phyloP scores from a whole-genome alignment of 768 basidiomycete genomes.

The Tricholoma terreum region DNA sequence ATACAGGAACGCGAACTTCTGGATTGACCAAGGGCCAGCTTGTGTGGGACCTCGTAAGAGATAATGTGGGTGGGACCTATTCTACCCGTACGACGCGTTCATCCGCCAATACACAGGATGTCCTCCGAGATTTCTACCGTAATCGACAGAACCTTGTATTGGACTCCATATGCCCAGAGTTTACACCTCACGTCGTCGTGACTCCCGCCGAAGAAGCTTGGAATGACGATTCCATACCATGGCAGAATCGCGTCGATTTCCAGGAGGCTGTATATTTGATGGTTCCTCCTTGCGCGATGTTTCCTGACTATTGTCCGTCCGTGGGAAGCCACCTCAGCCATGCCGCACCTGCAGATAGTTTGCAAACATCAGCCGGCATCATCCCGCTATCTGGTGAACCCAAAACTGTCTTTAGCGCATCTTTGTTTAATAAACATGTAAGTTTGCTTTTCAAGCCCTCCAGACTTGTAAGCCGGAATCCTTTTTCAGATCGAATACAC shows the following conservation, averaged over 20 bases:
- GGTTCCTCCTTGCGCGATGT: conserved; percentile 28
- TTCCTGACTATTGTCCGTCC: conserved; percentile 5
- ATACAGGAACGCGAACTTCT: background rate
- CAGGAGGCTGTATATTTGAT: conserved; percentile 34
- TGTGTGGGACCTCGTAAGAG: conserved; percentile 12
- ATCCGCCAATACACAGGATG: conserved; percentile 18
- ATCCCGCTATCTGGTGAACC: background rate
- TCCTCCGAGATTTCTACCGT: conserved; percentile 22
- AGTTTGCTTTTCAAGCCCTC: conserved; percentile 2
- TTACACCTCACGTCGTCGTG: conserved; percentile 51
- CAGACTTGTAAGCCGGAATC: background rate
- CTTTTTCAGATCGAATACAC: conserved; percentile 19
- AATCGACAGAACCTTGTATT: conserved; percentile 38
- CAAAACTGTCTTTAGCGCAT: conserved; percentile 28
- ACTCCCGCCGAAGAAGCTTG: conserved; percentile 40
- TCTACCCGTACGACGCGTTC: background rate
- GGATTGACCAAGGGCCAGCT: background rate
- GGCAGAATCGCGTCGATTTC: conserved; percentile 33
- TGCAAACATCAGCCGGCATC: background rate
- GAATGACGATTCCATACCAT: conserved; percentile 32
- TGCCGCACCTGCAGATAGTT: background rate
- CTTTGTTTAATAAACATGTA: conserved; percentile 30
- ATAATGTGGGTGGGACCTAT: conserved; percentile 10
- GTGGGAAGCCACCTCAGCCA: background rate
- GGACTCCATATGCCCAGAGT: conserved; percentile 38